Evolutionary conservation across 139 green algal species (phyloP).

Genomic region (Chlorella sp.): DNA sequence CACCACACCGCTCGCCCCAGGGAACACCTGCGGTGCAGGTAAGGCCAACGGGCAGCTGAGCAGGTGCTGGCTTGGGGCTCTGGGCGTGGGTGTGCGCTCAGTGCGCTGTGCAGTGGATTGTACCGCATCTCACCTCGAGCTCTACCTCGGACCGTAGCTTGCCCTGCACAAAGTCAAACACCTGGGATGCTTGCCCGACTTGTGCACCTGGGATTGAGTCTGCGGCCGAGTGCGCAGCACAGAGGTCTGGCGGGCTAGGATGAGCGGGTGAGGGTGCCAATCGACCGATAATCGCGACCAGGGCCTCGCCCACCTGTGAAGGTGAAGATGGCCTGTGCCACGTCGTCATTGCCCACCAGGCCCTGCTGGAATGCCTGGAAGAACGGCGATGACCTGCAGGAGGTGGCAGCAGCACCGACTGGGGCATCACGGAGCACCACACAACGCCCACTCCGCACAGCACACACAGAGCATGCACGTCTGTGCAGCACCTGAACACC

Average conservation of each 20-base stretch:
- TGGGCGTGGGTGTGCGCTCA: too few species aligned
- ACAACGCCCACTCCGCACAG: too few species aligned
- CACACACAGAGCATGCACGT: too few species aligned
- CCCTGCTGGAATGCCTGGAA: constrained; percentile 34
- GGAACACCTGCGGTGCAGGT: constrained; percentile 21
- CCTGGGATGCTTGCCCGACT: constrained; percentile 1
- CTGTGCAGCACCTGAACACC: too few species aligned
- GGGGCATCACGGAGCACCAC: too few species aligned
- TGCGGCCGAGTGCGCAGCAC: background rate
- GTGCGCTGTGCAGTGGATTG: too few species aligned
- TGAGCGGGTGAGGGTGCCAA: too few species aligned
- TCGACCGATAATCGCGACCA: too few species aligned
- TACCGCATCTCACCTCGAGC: constrained; percentile 19
- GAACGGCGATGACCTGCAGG: constrained; percentile 20
- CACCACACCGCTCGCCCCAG: constrained; percentile 17
- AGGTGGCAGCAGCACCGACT: too few species aligned
- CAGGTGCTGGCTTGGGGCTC: too few species aligned
- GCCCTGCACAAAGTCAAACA: background rate
- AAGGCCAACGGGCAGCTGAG: too few species aligned
- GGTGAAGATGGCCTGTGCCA: constrained; percentile 19
- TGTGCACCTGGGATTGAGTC: constrained; percentile 23
- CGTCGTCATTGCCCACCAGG: constrained; percentile 14
- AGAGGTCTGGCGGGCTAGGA: background rate
- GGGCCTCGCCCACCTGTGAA: constrained; percentile 21
- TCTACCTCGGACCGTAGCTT: constrained; percentile 24